These are phyloP conservation scores for Vanderwaltozyma verrucispora DNA, from an alignment of 805 yeast species.

Conservation along the genomic window DNA sequence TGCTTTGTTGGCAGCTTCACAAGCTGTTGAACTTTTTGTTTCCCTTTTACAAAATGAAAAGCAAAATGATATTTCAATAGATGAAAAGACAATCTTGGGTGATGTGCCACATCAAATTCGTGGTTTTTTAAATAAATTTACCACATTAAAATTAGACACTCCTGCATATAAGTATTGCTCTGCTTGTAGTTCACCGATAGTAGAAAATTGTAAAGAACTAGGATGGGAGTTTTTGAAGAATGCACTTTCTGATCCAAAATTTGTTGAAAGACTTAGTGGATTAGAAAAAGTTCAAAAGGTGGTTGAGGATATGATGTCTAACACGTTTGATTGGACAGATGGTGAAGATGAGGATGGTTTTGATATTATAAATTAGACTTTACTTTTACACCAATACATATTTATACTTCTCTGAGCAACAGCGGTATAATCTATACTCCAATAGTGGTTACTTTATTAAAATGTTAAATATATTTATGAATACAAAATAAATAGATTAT, in stretches of 20 bases:
- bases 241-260: slow-evolving; percentile 57
- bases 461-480: too few species aligned
- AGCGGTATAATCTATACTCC: too few species aligned
- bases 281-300: slow-evolving; percentile 58
- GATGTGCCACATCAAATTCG: slow-evolving; percentile 81
- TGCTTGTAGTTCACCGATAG: slow-evolving; percentile 64
- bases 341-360: slow-evolving; percentile 6
- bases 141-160: slow-evolving; percentile 53
- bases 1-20: slow-evolving; percentile 76
- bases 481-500: too few species aligned
- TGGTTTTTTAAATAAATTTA: slow-evolving; percentile 66
- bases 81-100: slow-evolving; percentile 42
- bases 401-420: too few species aligned
- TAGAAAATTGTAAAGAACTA: slow-evolving; percentile 36
- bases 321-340: slow-evolving; percentile 22
- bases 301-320: slow-evolving; percentile 29
- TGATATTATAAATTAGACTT: background rate
- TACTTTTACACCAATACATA: too few species aligned
- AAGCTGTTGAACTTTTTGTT: slow-evolving; percentile 76
- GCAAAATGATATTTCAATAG: slow-evolving; percentile 28
- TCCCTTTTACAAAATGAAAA: slow-evolving; percentile 47
- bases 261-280: slow-evolving; percentile 73
- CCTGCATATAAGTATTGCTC: slow-evolving; percentile 74
- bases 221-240: slow-evolving; percentile 77
- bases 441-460: too few species aligned